These are phyloP conservation scores for Hypholoma fasciculare DNA, from an alignment of 768 basidiomycete genomes.

Conservation along the genomic window DNA sequence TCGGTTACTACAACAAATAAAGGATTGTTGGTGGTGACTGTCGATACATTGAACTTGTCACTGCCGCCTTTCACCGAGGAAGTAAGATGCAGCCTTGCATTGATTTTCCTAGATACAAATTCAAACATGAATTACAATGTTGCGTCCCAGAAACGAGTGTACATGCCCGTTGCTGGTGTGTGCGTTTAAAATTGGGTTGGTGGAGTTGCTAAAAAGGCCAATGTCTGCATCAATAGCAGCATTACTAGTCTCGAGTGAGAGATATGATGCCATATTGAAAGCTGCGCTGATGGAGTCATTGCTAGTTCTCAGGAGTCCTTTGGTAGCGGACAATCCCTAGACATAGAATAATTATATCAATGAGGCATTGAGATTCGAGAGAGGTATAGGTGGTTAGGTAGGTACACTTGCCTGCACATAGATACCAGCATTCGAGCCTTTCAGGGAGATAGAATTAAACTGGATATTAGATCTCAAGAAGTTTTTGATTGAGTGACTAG, in stretches of 20 bases:
- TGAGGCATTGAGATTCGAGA: too few species aligned
- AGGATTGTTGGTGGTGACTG: neutral
- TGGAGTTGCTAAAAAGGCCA: neutral
- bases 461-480: slow-evolving; percentile 29
- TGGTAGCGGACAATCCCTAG: neutral
- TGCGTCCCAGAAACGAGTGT: neutral
- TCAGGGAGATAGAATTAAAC: slow-evolving; percentile 37
- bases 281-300: neutral
- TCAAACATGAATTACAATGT: neutral
- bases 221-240: neutral
- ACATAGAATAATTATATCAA: too few species aligned
- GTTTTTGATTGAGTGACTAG: slow-evolving; percentile 35
- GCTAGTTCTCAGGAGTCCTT: neutral
- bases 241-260: neutral
- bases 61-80: neutral
- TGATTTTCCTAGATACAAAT: neutral
- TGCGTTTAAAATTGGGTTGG: neutral
- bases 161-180: neutral
- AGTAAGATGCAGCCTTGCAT: neutral
- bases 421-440: slow-evolving; percentile 35
- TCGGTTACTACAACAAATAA: neutral
- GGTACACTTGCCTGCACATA: slow-evolving; percentile 27
- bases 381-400: too few species aligned
- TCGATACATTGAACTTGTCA: neutral
- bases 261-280: neutral